Evolutionary conservation across 2,329 filamentous ascomycete species (phyloP).

Genomic region (Aspergillus bombycis): DNA sequence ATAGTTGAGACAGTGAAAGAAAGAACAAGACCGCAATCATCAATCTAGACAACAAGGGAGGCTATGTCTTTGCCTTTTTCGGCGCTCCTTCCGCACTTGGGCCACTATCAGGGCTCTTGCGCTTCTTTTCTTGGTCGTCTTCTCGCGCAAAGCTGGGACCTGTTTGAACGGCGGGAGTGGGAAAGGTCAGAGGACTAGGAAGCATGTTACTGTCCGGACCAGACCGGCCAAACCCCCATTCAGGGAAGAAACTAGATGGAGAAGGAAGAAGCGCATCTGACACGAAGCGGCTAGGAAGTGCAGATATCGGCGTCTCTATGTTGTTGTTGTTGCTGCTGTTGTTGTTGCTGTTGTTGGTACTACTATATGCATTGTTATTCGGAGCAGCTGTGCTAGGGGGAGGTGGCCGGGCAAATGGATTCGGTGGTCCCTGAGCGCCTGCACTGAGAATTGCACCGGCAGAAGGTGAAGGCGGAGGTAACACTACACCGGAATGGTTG

Average conservation of each 20-base stretch:
- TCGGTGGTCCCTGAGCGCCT: slow-evolving; percentile 87
- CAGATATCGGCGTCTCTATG: slow-evolving; percentile 83
- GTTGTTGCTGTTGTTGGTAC: slow-evolving; percentile 35
- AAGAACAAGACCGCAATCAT: slow-evolving; percentile 13
- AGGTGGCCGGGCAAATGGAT: slow-evolving; percentile 88
- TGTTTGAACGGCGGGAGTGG: slow-evolving; percentile 66
- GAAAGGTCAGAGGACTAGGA: slow-evolving; percentile 89
- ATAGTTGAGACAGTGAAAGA: slow-evolving; percentile 11
- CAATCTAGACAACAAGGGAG: slow-evolving; percentile 9
- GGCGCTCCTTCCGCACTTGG: slow-evolving; percentile 33
- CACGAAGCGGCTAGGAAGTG: slow-evolving; percentile 88
- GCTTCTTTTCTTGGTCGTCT: slow-evolving; percentile 49
- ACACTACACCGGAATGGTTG: slow-evolving; percentile 71
- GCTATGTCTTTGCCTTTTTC: slow-evolving; percentile 46
- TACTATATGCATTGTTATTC: slow-evolving; percentile 47
- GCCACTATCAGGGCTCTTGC: slow-evolving; percentile 47
- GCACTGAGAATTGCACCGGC: slow-evolving; percentile 84
- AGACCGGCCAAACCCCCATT: slow-evolving; percentile 75
- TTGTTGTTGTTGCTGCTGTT: slow-evolving; percentile 39
- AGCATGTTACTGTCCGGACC: slow-evolving; percentile 77
- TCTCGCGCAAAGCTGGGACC: slow-evolving; percentile 47
- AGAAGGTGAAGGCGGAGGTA: slow-evolving; percentile 91
- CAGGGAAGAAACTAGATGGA: slow-evolving; percentile 88
- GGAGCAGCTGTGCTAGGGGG: slow-evolving; percentile 59
- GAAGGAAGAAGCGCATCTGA: slow-evolving; percentile 85